A percentile compares a stretch with the other conserved stretches of the same genome.
Evolutionary conservation across 1,284 basidiomycete species (phyloP).

Genomic region (Boletellus sp.): DNA sequence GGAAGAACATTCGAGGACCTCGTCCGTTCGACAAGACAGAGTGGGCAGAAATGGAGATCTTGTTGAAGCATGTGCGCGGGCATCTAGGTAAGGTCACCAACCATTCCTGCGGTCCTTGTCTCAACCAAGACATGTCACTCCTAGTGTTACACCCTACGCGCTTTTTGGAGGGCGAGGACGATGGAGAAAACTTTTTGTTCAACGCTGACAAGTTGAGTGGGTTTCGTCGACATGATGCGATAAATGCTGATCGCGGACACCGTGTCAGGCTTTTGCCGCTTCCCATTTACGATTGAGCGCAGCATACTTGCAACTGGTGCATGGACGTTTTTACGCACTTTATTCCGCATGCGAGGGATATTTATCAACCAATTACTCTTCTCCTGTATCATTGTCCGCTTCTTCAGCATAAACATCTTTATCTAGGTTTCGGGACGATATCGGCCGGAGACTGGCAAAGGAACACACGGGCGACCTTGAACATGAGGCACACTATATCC

Average conservation of each 20-base stretch:
- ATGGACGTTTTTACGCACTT: background rate
- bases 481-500: constrained; percentile 10
- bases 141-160: constrained; percentile 77
- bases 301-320: background rate
- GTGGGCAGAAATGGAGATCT: constrained; percentile 81
- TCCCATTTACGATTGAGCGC: constrained; percentile 50
- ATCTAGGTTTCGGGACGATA: constrained; percentile 13
- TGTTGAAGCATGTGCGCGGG: constrained; percentile 74
- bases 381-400: background rate
- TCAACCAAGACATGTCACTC: background rate
- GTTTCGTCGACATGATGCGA: background rate
- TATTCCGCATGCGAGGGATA: background rate
- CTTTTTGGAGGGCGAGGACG: constrained; percentile 85
- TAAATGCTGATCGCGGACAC: constrained; percentile 3
- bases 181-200: constrained; percentile 87
- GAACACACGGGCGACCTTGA: constrained; percentile 15
- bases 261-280: constrained; percentile 45
- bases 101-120: background rate
- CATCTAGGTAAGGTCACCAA: constrained; percentile 65
- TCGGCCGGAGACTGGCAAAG: background rate
- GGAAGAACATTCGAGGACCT: constrained; percentile 43
- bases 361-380: background rate
- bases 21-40: constrained; percentile 82
- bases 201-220: constrained; percentile 71
- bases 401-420: constrained; percentile 19